These are phyloP conservation scores for Lumnitzera littorea DNA, from an alignment of 345 rosid genomes.

Conservation along the genomic window DNA sequence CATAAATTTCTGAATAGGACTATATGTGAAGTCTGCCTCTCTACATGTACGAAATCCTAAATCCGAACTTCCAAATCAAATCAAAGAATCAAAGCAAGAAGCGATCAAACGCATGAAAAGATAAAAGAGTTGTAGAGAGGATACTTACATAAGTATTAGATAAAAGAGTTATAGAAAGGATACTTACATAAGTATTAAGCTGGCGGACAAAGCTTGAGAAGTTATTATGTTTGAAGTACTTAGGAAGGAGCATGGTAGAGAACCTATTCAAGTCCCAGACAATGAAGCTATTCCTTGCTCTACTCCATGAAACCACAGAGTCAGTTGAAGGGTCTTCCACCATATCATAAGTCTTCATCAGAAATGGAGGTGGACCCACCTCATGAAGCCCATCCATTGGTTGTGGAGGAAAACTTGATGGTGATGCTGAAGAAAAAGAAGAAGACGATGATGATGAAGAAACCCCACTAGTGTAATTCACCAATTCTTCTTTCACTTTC, in stretches of 20 bases:
- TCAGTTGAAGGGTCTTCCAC: constrained; percentile 66
- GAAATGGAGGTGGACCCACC: constrained; percentile 69
- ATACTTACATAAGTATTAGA: constrained; percentile 61
- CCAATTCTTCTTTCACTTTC: constrained; percentile 1
- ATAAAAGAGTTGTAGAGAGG: not conserved
- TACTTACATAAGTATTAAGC: constrained; percentile 74
- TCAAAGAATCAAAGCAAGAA: not conserved
- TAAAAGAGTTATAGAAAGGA: no score
- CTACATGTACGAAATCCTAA: no score
- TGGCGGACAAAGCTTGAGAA: constrained; percentile 80
- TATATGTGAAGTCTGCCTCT: no score
- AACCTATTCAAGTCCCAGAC: constrained; percentile 60
- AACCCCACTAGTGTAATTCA: no score
- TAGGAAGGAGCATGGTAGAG: constrained; percentile 45
- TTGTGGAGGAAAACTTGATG: constrained; percentile 38
- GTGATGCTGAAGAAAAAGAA: constrained; percentile 21
- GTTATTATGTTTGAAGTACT: constrained; percentile 60
- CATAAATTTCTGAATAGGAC: no score
- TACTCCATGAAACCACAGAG: constrained; percentile 59
- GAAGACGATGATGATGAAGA: no score
- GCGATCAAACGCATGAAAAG: not conserved
- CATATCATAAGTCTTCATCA: constrained; percentile 62
- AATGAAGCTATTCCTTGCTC: constrained; percentile 44
- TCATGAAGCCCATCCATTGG: constrained; percentile 74
- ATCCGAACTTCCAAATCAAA: not conserved